Percentiles rank a stretch among this genome's conserved stretches.
phyloP scores from a whole-genome alignment of 257 asterid genomes.

The Petunia axillaris region DNA sequence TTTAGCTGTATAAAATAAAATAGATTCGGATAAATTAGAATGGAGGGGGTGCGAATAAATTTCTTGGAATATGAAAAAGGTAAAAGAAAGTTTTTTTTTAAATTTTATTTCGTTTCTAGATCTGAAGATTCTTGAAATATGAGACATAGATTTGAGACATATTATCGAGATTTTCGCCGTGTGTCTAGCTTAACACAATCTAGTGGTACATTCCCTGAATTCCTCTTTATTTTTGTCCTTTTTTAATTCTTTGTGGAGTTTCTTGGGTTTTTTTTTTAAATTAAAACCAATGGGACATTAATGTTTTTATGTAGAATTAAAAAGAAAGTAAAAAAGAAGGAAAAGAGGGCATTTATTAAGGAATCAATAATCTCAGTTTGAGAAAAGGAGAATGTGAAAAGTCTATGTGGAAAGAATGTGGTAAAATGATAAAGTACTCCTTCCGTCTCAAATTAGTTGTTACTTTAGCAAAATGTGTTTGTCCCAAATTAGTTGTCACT shows the following conservation, averaged over 20 bases:
- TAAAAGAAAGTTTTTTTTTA: neutral
- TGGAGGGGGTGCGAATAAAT: neutral
- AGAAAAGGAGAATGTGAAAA: neutral
- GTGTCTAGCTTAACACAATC: neutral
- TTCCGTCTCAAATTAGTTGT: too few relatives aligned
- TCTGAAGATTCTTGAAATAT: slow-evolving; percentile 3
- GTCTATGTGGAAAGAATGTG: neutral
- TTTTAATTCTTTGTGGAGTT: too few relatives aligned
- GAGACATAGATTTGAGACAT: neutral
- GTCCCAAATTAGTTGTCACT: too few relatives aligned
- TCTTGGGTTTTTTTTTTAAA: neutral
- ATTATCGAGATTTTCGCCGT: slow-evolving; percentile 27
- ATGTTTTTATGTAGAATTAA: neutral
- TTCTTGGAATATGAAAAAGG: slow-evolving; percentile 10
- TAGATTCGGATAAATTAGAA: too few relatives aligned
- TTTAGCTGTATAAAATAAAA: too few relatives aligned
- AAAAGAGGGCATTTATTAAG: neutral
- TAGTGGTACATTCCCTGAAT: slow-evolving; percentile 4
- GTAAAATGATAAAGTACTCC: neutral
- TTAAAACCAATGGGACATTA: neutral
- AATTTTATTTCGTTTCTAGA: neutral
- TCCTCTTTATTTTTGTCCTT: neutral
- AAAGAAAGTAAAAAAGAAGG: neutral
- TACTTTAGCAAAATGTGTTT: too few relatives aligned
- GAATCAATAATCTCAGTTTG: neutral